These are phyloP conservation scores for Aspergillus udagawae DNA, from an alignment of 2,329 filamentous ascomycete species.

Conservation along the genomic window DNA sequence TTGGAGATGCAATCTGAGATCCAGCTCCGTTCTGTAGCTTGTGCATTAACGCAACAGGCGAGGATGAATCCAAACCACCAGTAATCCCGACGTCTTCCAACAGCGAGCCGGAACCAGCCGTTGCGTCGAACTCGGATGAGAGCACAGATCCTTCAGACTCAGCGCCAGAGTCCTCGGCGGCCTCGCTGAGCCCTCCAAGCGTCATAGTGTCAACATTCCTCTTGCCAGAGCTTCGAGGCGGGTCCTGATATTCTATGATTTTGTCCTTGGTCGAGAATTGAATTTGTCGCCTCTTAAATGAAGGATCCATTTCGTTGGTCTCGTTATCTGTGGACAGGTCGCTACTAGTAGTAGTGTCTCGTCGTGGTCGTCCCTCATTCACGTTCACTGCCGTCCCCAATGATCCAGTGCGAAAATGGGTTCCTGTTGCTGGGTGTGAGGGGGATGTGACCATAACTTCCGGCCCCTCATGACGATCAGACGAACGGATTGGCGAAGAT, in stretches of 20 bases:
- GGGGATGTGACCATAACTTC: slow-evolving; percentile 55
- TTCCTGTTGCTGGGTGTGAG: slow-evolving; percentile 46
- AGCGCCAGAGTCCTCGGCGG: slow-evolving; percentile 46
- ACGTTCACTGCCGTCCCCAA: slow-evolving; percentile 52
- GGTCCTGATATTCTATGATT: slow-evolving; percentile 22
- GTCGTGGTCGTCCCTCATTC: slow-evolving; percentile 49
- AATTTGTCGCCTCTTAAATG: slow-evolving; percentile 52
- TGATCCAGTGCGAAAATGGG: slow-evolving; percentile 52
- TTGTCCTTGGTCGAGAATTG: slow-evolving; percentile 40
- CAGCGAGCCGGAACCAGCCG: slow-evolving; percentile 54
- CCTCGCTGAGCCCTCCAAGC: slow-evolving; percentile 33
- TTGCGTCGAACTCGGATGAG: slow-evolving; percentile 53
- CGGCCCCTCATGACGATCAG: slow-evolving; percentile 41
- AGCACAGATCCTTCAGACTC: slow-evolving; percentile 48
- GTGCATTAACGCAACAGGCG: slow-evolving; percentile 43
- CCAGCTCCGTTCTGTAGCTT: slow-evolving; percentile 33
- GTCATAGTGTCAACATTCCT: slow-evolving; percentile 27
- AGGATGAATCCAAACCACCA: slow-evolving; percentile 47
- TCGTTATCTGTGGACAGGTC: slow-evolving; percentile 65
- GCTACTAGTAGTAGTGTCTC: slow-evolving; percentile 63
- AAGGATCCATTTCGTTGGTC: slow-evolving; percentile 55
- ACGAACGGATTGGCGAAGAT: slow-evolving; percentile 73
- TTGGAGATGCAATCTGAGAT: slow-evolving; percentile 45
- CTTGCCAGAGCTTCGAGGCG: slow-evolving; percentile 23
- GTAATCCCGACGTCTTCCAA: slow-evolving; percentile 48